A percentile compares a stretch with the other conserved stretches of the same genome.
These are phyloP conservation scores for Xylaria acuta DNA, from an alignment of 495 filamentous ascomycete species.

Conservation along the genomic window DNA sequence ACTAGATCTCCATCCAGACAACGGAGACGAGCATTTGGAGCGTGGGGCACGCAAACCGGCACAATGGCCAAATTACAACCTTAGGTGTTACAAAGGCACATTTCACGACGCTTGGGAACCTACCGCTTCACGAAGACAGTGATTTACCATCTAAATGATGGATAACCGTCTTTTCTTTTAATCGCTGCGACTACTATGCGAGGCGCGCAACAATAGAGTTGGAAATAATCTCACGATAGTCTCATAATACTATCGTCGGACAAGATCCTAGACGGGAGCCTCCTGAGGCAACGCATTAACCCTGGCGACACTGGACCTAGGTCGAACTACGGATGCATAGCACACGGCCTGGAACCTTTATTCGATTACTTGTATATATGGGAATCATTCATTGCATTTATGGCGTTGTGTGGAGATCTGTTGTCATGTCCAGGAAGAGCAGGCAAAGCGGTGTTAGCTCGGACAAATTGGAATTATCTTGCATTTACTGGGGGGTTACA, in stretches of 20 bases:
- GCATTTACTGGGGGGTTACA: conserved; percentile 31
- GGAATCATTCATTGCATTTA: conserved; percentile 55
- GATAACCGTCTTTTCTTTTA: neutral
- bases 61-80: neutral
- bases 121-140: conserved; percentile 5
- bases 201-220: neutral
- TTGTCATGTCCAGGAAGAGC: conserved; percentile 12
- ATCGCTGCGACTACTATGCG: conserved; percentile 1
- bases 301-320: neutral
- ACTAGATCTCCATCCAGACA: neutral
- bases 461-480: conserved; percentile 20
- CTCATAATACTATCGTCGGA: neutral
- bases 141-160: neutral
- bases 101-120: neutral
- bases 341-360: neutral
- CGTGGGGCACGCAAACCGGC: neutral
- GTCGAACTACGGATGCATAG: conserved; percentile 4
- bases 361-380: conserved; percentile 45
- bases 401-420: conserved; percentile 18
- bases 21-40: neutral
- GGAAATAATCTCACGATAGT: too few relatives aligned
- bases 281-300: neutral
- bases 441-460: conserved; percentile 20
- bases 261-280: neutral
- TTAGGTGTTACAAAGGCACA: neutral